Evolutionary conservation across 1,284 basidiomycete genomes (phyloP).

Genomic region (Trichosporon sp.): DNA sequence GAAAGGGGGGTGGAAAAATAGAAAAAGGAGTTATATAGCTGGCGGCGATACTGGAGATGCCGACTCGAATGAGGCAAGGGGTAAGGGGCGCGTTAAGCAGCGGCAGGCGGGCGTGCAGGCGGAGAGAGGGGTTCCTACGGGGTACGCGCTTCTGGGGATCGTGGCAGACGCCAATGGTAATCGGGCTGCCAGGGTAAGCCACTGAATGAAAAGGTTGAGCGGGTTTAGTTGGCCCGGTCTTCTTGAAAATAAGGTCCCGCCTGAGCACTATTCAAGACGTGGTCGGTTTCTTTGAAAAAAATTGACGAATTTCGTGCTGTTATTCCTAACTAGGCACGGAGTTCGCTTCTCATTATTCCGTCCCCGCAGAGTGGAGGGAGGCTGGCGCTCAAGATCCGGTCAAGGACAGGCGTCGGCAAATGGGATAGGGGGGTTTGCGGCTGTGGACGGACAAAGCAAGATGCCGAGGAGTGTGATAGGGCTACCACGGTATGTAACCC

Average conservation of each 20-base stretch:
- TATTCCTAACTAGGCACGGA: neutral
- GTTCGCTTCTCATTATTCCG: neutral
- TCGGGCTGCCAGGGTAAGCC: neutral
- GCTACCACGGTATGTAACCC: neutral
- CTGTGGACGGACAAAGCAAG: neutral
- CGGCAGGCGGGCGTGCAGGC: neutral
- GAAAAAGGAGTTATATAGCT: slow-evolving; percentile 17
- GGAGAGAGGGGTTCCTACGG: neutral
- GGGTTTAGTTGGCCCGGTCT: neutral
- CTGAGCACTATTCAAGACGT: neutral
- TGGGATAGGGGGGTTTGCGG: neutral
- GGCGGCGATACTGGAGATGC: slow-evolving; percentile 4
- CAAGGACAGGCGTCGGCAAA: neutral
- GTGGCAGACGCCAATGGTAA: neutral
- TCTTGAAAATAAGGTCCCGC: neutral
- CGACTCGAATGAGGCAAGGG: neutral
- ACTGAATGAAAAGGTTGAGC: neutral
- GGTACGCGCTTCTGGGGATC: neutral
- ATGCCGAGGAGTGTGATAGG: neutral
- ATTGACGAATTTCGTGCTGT: neutral
- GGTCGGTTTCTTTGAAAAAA: neutral
- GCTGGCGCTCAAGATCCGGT: neutral
- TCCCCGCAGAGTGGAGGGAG: neutral
- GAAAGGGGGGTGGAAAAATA: slow-evolving; percentile 10
- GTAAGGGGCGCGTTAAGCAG: neutral